These are phyloP conservation scores for Diutina scorzettiae DNA, from an alignment of 1,139 yeast genomes.

Conservation along the genomic window DNA sequence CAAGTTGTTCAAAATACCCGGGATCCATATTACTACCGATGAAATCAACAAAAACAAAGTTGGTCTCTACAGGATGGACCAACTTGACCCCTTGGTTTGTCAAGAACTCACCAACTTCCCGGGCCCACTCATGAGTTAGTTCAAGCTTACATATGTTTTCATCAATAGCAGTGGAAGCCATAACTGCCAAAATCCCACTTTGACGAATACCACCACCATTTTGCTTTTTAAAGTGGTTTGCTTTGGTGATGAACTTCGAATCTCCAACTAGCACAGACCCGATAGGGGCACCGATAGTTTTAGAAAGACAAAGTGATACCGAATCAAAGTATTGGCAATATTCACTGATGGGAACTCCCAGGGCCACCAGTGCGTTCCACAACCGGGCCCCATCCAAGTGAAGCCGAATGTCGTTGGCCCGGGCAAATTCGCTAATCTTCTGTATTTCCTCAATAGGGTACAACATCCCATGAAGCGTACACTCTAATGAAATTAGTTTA, in stretches of 20 bases:
- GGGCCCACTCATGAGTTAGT: slow-evolving; percentile 10
- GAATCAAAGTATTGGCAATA: slow-evolving; percentile 32
- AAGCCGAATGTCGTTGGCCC: slow-evolving; percentile 20
- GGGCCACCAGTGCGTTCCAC: slow-evolving; percentile 34
- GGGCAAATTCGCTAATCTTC: slow-evolving; percentile 26
- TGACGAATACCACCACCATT: slow-evolving; percentile 39
- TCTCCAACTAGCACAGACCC: slow-evolving; percentile 32
- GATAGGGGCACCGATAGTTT: slow-evolving; percentile 35
- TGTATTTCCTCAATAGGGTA: slow-evolving; percentile 31
- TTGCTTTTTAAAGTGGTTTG: slow-evolving; percentile 36
- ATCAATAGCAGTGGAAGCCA: slow-evolving; percentile 31
- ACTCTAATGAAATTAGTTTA: slow-evolving; percentile 32
- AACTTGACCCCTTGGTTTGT: slow-evolving; percentile 14
- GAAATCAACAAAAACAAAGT: slow-evolving; percentile 31
- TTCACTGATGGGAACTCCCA: slow-evolving; percentile 27
- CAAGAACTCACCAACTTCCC: slow-evolving; percentile 10
- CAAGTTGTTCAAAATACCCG: slow-evolving; percentile 8
- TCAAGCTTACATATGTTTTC: slow-evolving; percentile 23
- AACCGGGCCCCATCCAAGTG: slow-evolving; percentile 38
- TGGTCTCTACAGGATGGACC: slow-evolving; percentile 30
- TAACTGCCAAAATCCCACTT: slow-evolving; percentile 28
- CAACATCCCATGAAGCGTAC: slow-evolving; percentile 34
- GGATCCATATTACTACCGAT: slow-evolving; percentile 16
- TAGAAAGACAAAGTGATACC: slow-evolving; percentile 34
- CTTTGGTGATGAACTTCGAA: slow-evolving; percentile 22